Evolutionary conservation across 2,329 filamentous ascomycete species (phyloP).

Genomic region (Aspergillus puulaauensis): DNA sequence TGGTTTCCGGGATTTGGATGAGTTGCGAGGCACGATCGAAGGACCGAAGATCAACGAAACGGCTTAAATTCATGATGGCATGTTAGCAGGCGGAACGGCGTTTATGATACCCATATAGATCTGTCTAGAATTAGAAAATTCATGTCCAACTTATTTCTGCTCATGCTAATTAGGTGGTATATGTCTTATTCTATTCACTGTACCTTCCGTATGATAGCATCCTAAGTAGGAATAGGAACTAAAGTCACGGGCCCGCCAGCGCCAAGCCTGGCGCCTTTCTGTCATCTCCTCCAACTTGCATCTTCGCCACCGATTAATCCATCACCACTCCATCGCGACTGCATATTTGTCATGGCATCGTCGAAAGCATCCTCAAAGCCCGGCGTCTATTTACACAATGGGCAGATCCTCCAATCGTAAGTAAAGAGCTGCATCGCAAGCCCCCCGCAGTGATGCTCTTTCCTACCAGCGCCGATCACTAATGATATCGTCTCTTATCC

Average conservation of each 20-base stretch:
- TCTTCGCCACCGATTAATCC: not conserved
- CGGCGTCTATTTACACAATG: constrained; percentile 41
- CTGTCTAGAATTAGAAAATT: not conserved
- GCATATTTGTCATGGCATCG: constrained; percentile 30
- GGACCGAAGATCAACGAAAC: constrained; percentile 4
- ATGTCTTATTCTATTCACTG: not conserved
- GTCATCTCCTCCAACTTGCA: not conserved
- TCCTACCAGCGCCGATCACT: constrained; percentile 3
- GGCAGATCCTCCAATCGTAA: constrained; percentile 39
- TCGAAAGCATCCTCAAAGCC: constrained; percentile 25
- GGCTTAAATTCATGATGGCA: not conserved
- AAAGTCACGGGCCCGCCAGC: constrained; percentile 15
- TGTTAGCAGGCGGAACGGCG: not conserved
- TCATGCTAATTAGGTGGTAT: not conserved
- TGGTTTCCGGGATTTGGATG: constrained; percentile 74
- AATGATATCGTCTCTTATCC: constrained; percentile 4
- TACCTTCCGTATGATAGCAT: not conserved
- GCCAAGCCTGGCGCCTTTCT: constrained; percentile 4
- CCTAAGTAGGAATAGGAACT: not conserved
- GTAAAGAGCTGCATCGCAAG: not conserved
- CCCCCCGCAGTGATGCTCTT: not conserved
- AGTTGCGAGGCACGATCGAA: constrained; percentile 26
- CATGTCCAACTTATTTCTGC: not conserved
- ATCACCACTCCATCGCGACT: constrained; percentile 2
- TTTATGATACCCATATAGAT: constrained; percentile 17